Conservation (phyloP, 768 basidiomycete genomes). For the Exsudoporus frostii region DNA sequence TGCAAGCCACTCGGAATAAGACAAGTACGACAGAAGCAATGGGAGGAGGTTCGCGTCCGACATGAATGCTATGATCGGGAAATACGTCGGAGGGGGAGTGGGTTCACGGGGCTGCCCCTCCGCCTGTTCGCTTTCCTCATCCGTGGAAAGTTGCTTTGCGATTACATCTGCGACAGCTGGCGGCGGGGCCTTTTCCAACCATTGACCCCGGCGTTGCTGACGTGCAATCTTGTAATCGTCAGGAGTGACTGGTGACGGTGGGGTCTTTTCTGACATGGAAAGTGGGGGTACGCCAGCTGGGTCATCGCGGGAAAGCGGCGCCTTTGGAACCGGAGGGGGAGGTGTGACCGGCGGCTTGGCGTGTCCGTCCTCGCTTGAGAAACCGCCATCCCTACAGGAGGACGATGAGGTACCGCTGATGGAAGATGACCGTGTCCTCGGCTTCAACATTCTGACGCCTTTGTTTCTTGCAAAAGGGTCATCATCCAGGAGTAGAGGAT, state of each 20-base stretch:
- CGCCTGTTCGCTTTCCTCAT: constrained; percentile 8
- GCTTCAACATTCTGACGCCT: constrained; percentile 48
- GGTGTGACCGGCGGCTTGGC: background rate
- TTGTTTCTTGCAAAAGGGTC: constrained; percentile 52
- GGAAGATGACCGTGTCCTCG: constrained; percentile 6
- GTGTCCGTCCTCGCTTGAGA: constrained; percentile 11
- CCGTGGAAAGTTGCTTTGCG: constrained; percentile 21
- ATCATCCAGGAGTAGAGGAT: constrained; percentile 28
- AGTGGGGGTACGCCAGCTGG: background rate
- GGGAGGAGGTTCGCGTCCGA: constrained; percentile 50
- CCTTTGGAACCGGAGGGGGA: background rate
- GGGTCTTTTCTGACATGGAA: background rate
- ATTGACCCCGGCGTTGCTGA: constrained; percentile 38
- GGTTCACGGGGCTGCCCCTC: constrained; percentile 21
- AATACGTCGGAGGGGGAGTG: constrained; percentile 31
- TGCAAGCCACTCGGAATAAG: constrained; percentile 71
- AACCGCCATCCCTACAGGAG: constrained; percentile 2
- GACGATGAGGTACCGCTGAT: background rate
- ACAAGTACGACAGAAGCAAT: constrained; percentile 53
- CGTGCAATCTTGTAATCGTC: constrained; percentile 42
- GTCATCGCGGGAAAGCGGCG: background rate
- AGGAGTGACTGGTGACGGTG: constrained; percentile 25
- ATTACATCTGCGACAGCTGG: constrained; percentile 31
- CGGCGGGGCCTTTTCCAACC: constrained; percentile 40
- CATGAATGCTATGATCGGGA: constrained; percentile 58